A percentile compares a stretch with the other conserved stretches of the same genome.
These are phyloP conservation scores for Lycium ferocissimum DNA, from an alignment of 257 asterid species.

Conservation along the genomic window DNA sequence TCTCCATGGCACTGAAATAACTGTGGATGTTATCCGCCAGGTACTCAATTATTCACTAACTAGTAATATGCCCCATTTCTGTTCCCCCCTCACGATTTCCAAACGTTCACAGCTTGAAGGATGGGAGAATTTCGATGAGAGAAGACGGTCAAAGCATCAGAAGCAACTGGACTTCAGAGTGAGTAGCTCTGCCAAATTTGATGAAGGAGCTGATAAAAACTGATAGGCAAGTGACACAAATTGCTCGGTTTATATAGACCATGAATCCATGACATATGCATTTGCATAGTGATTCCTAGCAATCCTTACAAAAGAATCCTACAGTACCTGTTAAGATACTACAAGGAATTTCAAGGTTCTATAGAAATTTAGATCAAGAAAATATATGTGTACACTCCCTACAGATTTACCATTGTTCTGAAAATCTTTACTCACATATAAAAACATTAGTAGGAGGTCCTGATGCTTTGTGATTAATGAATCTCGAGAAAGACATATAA, in stretches of 20 bases:
- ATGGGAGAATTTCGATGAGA: constrained; percentile 86
- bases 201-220: constrained; percentile 93
- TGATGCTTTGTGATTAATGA: too few species aligned
- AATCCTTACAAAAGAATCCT: neutral
- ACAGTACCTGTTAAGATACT: neutral
- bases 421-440: too few species aligned
- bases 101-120: constrained; percentile 70
- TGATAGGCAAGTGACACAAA: constrained; percentile 37
- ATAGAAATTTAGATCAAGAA: neutral
- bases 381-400: too few species aligned
- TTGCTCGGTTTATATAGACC: neutral
- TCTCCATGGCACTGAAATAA: constrained; percentile 87
- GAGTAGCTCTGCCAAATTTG: constrained; percentile 69
- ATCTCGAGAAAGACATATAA: too few species aligned
- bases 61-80: neutral
- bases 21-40: constrained; percentile 80
- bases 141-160: constrained; percentile 83
- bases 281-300: constrained; percentile 7
- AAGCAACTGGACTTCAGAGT: constrained; percentile 91
- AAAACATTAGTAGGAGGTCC: too few species aligned
- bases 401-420: too few species aligned
- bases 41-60: constrained; percentile 35
- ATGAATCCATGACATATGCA: neutral
- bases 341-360: neutral
- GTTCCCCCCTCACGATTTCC: neutral